Evolutionary conservation across 345 rosid species (phyloP), one percentile per base, ranked within the genome.

Genomic region (Boechera retrofracta): DNA sequence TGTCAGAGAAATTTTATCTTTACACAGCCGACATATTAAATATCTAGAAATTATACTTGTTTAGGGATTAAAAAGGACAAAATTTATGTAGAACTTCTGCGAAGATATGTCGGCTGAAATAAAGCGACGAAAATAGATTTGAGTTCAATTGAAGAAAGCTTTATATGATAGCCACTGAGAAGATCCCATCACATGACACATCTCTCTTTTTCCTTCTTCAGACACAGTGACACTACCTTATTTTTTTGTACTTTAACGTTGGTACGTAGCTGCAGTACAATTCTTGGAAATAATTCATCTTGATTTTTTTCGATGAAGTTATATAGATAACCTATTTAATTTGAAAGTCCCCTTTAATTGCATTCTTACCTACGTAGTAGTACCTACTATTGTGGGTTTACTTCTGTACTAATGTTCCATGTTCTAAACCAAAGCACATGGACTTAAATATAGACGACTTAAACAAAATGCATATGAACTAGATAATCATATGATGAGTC

Each of bases 51-150:
- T 44, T 33, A 73, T 64, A 73, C 38, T 33, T 64, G 64, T 54
- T 55, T 39, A 42, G 48, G 56, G 56, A 54, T 72, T 10, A 4
- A 49, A 64, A 41, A 6, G 18, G 10, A 29, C 41, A 73, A 29
- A 44, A 10, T 29, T 32, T 55, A 45, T 35, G 73, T 57, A 75
- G 42, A 67, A 67, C 53, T 48, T 45, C 15, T 59, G 55, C 45
- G 62, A 76, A 76, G 69, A 76, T 61, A 76, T 69, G 79, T 76
- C 79, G 79, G 79, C 74, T 48, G 39, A 31, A 59, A 18, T 32
- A 49, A 68, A 61, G 64, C 47, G 57, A 76, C 52, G 12, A 29
- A 52, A 41, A 51, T 3, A 32, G 57, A 63, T 70, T 26, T 55
- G 65, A 21, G 80, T 69, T 69, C 7, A 52, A 53, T 21, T 44